A percentile compares a stretch with the other conserved stretches of the same genome.
These are phyloP conservation scores for Cladochytrium replicatum DNA, from an alignment of 192 early-diverging fungal genomes.

Conservation along the genomic window DNA sequence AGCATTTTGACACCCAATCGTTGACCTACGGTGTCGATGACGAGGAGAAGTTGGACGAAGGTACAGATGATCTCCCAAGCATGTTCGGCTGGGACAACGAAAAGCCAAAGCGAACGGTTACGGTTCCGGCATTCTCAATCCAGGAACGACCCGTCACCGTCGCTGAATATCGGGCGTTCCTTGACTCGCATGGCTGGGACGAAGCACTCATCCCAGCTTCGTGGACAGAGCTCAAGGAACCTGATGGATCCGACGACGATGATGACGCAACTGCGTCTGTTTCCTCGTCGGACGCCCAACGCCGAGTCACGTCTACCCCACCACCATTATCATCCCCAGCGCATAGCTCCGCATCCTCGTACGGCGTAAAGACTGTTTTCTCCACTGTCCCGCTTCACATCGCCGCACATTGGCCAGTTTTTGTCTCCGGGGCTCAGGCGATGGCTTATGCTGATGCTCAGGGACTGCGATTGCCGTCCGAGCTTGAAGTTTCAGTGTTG, in stretches of 20 bases:
- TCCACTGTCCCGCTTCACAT: slow-evolving; percentile 45
- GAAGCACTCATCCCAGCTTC: slow-evolving; percentile 39
- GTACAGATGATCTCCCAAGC: slow-evolving; percentile 3
- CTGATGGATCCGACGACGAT: neutral
- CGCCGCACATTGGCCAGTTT: slow-evolving; percentile 61
- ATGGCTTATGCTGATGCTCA: slow-evolving; percentile 50
- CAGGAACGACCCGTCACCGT: slow-evolving; percentile 74
- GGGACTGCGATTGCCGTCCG: slow-evolving; percentile 62
- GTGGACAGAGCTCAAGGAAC: slow-evolving; percentile 32
- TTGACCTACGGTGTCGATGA: slow-evolving; percentile 54
- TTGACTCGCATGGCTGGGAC: slow-evolving; percentile 15
- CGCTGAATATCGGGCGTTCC: slow-evolving; percentile 57
- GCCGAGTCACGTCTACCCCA: too few species aligned
- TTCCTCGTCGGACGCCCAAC: too few species aligned
- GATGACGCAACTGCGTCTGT: too few species aligned
- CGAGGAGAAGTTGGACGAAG: too few species aligned
- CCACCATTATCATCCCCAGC: too few species aligned
- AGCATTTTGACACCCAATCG: slow-evolving; percentile 1
- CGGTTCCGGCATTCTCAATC: slow-evolving; percentile 43
- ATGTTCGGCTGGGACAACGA: slow-evolving; percentile 92
- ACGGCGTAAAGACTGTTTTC: slow-evolving; percentile 56
- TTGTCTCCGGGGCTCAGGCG: slow-evolving; percentile 58
- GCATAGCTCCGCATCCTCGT: neutral
- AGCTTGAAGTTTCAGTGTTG: slow-evolving; percentile 53
- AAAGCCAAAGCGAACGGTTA: slow-evolving; percentile 35